These are phyloP conservation scores for Asterionellopsis glacialis DNA, from an alignment of 108 stramenopile genomes.

Conservation along the genomic window DNA sequence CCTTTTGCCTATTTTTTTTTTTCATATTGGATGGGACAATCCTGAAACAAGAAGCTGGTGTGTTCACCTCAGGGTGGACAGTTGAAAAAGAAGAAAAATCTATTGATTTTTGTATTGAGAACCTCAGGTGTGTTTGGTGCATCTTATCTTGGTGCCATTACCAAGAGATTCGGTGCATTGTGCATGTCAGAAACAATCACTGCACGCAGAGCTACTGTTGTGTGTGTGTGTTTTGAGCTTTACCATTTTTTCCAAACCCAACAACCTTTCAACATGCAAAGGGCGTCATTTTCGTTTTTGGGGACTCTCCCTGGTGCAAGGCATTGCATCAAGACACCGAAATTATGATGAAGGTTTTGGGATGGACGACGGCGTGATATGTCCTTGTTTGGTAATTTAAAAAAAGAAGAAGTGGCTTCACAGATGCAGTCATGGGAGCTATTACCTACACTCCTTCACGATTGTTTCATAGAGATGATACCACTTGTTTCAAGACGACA, in stretches of 20 bases:
- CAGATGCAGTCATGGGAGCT: no score
- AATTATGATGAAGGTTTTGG: no score
- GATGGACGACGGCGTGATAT: no score
- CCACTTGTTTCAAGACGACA: no score
- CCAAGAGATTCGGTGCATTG: conserved; percentile 25
- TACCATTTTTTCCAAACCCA: conserved; percentile 11
- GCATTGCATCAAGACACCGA: not conserved
- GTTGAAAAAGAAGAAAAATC: not conserved
- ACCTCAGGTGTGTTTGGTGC: conserved; percentile 14
- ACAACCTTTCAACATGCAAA: conserved; percentile 10
- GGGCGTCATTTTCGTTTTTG: conserved; percentile 11
- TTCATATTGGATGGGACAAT: conserved; percentile 8
- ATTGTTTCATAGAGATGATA: no score
- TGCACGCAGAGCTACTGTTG: conserved; percentile 20
- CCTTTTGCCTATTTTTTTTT: conserved; percentile 5
- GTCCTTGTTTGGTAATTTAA: no score
- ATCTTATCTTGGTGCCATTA: conserved; percentile 26
- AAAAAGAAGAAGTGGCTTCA: no score
- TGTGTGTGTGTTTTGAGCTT: conserved; percentile 31
- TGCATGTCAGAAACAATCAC: conserved; percentile 18
- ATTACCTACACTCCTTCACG: no score
- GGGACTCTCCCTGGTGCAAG: conserved; percentile 15
- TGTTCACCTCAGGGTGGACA: not conserved
- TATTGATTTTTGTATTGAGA: conserved; percentile 9
- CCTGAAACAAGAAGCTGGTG: conserved; percentile 4